These are phyloP conservation scores for Phytophthora europaea DNA, from an alignment of 352 stramenopile species.

Conservation along the genomic window DNA sequence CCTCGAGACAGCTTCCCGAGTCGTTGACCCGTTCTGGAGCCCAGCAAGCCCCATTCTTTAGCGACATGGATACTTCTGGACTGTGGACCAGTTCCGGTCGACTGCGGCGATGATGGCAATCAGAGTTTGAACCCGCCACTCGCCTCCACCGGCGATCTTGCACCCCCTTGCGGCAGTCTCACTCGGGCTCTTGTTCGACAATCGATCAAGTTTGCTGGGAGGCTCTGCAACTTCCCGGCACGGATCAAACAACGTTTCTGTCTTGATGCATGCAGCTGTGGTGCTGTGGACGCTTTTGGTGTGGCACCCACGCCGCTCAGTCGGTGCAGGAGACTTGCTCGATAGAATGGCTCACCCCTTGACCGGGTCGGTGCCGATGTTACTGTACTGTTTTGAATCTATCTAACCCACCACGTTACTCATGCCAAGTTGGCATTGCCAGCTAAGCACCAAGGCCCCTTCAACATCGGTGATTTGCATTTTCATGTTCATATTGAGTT, in stretches of 20 bases:
- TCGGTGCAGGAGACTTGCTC: not conserved
- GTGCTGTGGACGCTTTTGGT: slow-evolving; percentile 1
- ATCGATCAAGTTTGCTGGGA: slow-evolving; percentile 35
- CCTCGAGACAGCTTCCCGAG: not conserved
- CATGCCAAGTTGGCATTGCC: too few species aligned
- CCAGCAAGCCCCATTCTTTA: slow-evolving; percentile 15
- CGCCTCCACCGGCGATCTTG: slow-evolving; percentile 11
- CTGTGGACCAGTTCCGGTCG: slow-evolving; percentile 4
- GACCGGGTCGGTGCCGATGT: not conserved
- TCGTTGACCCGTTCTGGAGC: slow-evolving; percentile 31
- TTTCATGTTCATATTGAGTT: not conserved
- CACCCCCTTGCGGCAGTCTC: slow-evolving; percentile 1
- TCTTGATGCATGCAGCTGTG: slow-evolving; percentile 25
- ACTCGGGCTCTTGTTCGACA: slow-evolving; percentile 36
- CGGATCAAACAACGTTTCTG: slow-evolving; percentile 17
- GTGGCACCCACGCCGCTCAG: not conserved
- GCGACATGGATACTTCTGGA: slow-evolving; percentile 33
- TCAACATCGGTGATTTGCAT: slow-evolving; percentile 18
- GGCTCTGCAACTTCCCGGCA: not conserved
- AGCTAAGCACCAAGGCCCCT: slow-evolving; percentile 3
- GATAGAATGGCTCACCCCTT: not conserved
- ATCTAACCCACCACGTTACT: not conserved
- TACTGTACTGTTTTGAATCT: not conserved
- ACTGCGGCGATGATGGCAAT: not conserved
- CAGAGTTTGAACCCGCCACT: slow-evolving; percentile 32